Evolutionary conservation across 768 basidiomycete species (phyloP).

Genomic region (Lactarius pseudohatsudake): DNA sequence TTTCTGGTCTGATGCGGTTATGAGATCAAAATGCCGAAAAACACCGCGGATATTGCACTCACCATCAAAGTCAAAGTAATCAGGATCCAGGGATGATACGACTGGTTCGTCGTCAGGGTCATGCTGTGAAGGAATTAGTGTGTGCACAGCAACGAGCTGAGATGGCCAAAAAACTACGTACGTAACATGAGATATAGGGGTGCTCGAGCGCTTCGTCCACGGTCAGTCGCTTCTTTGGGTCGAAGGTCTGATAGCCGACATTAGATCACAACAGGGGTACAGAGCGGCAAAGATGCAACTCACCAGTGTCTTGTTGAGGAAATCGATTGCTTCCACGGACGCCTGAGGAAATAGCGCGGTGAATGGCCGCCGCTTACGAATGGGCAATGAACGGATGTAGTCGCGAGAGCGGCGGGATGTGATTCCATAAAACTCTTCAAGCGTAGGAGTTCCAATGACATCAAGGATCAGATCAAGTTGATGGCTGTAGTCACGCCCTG

Average conservation of each 20-base stretch:
- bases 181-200: constrained; percentile 79
- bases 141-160: not conserved
- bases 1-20: constrained; percentile 51
- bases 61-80: constrained; percentile 92
- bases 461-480: constrained; percentile 88
- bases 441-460: constrained; percentile 82
- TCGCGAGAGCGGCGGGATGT: constrained; percentile 82
- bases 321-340: constrained; percentile 68
- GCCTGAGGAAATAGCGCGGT: constrained; percentile 75
- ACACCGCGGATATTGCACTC: constrained; percentile 34
- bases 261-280: constrained; percentile 2
- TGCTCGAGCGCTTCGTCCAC: constrained; percentile 82
- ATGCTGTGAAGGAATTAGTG: constrained; percentile 47
- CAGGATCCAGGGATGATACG: constrained; percentile 74
- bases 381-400: constrained; percentile 84
- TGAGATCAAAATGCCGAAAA: constrained; percentile 4
- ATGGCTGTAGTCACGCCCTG: constrained; percentile 83
- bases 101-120: constrained; percentile 89
- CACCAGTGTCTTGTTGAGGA: constrained; percentile 69
- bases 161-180: constrained; percentile 36
- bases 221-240: constrained; percentile 80
- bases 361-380: constrained; percentile 74
- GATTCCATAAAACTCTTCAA: constrained; percentile 91
- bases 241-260: constrained; percentile 62
- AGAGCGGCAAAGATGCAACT: constrained; percentile 22